Percentiles rank a stretch among this genome's conserved stretches.
phyloP scores from a whole-genome alignment of 2,329 filamentous ascomycete species.

The Beauveria asiatica region DNA sequence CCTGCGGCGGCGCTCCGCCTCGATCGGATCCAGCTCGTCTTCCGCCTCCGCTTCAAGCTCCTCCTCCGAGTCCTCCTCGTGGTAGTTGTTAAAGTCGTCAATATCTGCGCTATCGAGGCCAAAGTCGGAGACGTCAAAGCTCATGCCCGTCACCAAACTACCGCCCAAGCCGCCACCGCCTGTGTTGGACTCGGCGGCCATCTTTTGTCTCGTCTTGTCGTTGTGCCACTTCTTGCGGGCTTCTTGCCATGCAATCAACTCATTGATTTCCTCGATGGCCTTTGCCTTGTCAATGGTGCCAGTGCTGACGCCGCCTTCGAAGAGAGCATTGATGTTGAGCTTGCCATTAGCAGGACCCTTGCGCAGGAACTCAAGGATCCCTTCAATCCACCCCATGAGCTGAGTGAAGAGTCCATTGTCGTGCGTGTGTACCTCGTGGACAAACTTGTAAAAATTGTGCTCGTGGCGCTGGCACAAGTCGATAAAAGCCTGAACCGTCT shows the following conservation, averaged over 20 bases:
- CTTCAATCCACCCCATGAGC: slow-evolving; percentile 95
- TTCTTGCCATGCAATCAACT: slow-evolving; percentile 87
- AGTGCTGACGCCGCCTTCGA: slow-evolving; percentile 66
- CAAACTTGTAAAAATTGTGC: slow-evolving; percentile 97
- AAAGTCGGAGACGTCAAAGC: slow-evolving; percentile 77
- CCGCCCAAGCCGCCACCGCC: slow-evolving; percentile 32
- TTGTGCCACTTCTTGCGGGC: slow-evolving; percentile 96
- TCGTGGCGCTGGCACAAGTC: slow-evolving; percentile 92
- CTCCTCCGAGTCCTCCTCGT: slow-evolving; percentile 58
- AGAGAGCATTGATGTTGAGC: slow-evolving; percentile 88
- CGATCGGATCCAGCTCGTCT: slow-evolving; percentile 79
- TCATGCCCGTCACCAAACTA: slow-evolving; percentile 42
- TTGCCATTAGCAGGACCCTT: slow-evolving; percentile 79
- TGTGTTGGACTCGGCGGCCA: slow-evolving; percentile 63
- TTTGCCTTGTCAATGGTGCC: slow-evolving; percentile 61
- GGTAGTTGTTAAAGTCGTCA: slow-evolving; percentile 60
- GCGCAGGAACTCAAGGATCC: slow-evolving; percentile 85
- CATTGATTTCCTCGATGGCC: slow-evolving; percentile 72
- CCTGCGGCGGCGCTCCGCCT: slow-evolving; percentile 71
- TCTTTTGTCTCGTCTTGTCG: slow-evolving; percentile 96
- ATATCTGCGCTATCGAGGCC: slow-evolving; percentile 81
- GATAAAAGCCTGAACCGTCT: slow-evolving; percentile 96
- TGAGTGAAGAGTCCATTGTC: slow-evolving; percentile 95
- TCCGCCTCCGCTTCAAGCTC: slow-evolving; percentile 63
- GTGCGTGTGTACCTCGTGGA: slow-evolving; percentile 94